Percentiles rank a stretch among this genome's conserved stretches.
Evolutionary conservation across 345 rosid genomes (phyloP).

Genomic region (Streptanthus diversifolius): DNA sequence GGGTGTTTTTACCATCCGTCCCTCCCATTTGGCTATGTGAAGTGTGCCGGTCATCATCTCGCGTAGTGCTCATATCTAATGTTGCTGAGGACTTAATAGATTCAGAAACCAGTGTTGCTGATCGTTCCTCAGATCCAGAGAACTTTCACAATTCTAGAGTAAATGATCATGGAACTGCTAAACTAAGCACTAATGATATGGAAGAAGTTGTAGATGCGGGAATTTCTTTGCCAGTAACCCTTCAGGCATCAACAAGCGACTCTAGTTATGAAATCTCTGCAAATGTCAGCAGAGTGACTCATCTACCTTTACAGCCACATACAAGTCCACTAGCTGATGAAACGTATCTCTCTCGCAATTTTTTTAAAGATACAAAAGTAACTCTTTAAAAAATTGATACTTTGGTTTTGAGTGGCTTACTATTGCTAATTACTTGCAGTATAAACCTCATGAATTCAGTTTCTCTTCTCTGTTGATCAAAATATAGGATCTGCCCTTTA

Average conservation of each 20-base stretch:
- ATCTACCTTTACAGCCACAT: not conserved
- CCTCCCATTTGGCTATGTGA: slow-evolving; percentile 28
- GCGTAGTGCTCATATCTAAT: not conserved
- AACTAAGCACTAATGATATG: not conserved
- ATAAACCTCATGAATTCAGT: not conserved
- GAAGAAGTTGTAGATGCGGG: not conserved
- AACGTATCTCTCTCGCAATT: not conserved
- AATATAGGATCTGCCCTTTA: not conserved
- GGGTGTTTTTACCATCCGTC: not conserved
- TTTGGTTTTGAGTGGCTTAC: not conserved
- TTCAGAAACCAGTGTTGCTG: not conserved
- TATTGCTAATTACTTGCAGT: not conserved
- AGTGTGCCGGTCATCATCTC: slow-evolving; percentile 18
- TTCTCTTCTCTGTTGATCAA: not conserved
- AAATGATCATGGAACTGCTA: not conserved
- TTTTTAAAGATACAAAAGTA: not conserved
- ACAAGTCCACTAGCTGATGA: slow-evolving; percentile 6
- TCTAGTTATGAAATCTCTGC: not conserved
- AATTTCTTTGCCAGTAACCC: not conserved
- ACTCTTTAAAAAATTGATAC: not conserved
- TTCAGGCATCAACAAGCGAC: not conserved
- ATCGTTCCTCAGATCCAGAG: not conserved
- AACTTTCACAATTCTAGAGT: not conserved
- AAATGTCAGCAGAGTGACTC: not conserved
- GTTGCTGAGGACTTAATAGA: not conserved